phyloP scores from a whole-genome alignment of 2,329 filamentous ascomycete genomes.

The Colletotrichum aenigma region DNA sequence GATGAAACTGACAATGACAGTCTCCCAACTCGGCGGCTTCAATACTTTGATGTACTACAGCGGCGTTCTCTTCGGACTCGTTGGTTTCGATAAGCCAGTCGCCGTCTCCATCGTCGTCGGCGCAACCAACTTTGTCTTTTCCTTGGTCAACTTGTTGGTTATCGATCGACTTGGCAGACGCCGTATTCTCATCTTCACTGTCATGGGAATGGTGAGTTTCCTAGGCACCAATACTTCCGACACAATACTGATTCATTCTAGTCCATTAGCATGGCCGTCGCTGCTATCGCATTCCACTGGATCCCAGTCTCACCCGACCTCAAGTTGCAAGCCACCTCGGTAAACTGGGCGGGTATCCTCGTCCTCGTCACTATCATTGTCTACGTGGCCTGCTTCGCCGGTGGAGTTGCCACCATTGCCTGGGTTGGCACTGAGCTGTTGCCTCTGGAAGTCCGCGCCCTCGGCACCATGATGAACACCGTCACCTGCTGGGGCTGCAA shows the following conservation, averaged over 20 bases:
- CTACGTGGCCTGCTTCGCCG: conserved; percentile 49
- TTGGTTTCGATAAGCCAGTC: conserved; percentile 53
- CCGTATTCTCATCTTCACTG: conserved; percentile 45
- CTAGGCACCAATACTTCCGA: rapidly evolving
- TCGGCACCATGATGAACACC: conserved; percentile 53
- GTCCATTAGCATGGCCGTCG: conserved; percentile 48
- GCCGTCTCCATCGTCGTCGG: conserved; percentile 51
- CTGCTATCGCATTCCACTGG: conserved; percentile 49
- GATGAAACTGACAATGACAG: neutral
- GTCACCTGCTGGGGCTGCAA: conserved; percentile 52
- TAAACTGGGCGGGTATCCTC: conserved; percentile 35
- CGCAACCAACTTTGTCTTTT: conserved; percentile 54
- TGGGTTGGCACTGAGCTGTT: conserved; percentile 54
- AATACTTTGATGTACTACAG: conserved; percentile 29
- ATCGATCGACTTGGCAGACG: conserved; percentile 51
- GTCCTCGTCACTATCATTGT: conserved; percentile 49
- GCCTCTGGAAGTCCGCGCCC: conserved; percentile 50
- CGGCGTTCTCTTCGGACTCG: conserved; percentile 43
- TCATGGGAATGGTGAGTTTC: conserved; percentile 42
- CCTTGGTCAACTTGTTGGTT: conserved; percentile 49
- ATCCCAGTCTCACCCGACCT: conserved; percentile 47
- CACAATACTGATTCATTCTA: conserved; percentile 16
- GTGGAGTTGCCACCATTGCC: conserved; percentile 50
- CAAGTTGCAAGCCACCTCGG: conserved; percentile 36
- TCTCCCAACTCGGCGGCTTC: conserved; percentile 52